Evolutionary conservation across 495 filamentous ascomycete genomes (phyloP), one percentile per base, ranked within the genome.

Genomic region (Penicillium canariense): DNA sequence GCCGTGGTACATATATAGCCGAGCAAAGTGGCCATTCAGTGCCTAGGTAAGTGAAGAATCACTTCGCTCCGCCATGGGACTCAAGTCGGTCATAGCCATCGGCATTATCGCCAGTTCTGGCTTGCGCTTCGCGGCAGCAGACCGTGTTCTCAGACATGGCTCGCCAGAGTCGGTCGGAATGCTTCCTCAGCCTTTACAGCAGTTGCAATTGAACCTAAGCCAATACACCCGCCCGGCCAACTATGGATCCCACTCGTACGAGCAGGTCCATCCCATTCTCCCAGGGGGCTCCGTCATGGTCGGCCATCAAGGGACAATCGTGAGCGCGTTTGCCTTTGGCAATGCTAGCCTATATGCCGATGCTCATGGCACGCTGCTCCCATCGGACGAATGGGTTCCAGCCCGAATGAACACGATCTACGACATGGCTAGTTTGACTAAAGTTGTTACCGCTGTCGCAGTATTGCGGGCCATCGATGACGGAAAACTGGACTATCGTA

Each of bases 391-490:
- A 22, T 46, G 49, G 49, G 52, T 54, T 30, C 44, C 61, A 7
- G 28, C 62, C 25, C 50, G 44, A 14, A 54, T 66, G 25, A 56
- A 68, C 31, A 68, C 65, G 1, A 63, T 68, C 5, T 66, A 66
- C 42, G 62, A 68, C 31, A 63, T 68, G 60, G 65, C 65, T 23
- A 68, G 65, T 44, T 55, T 68, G 8, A 68, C 65, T 1, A 67
- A 65, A 34, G 30, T 68, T 3, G 63, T 66, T 39, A 66, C 62
- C 8, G 58, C 62, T 0, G 52, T 63, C 8, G 60, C 62, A 14
- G 54, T 50, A 42, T 45, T 66, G 30, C 53, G 62, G 2, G 43
- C 49, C n/a, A 55, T 66, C 8, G 65, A 68, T 20, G 53, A 55
- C 5, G 61, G 62, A 5, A 54, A 54, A 22, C 44, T 68, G 9